Percentiles rank a stretch among this genome's conserved stretches.
Conservation (phyloP, 2,329 filamentous ascomycete species). For the Didymella keratinophila region DNA sequence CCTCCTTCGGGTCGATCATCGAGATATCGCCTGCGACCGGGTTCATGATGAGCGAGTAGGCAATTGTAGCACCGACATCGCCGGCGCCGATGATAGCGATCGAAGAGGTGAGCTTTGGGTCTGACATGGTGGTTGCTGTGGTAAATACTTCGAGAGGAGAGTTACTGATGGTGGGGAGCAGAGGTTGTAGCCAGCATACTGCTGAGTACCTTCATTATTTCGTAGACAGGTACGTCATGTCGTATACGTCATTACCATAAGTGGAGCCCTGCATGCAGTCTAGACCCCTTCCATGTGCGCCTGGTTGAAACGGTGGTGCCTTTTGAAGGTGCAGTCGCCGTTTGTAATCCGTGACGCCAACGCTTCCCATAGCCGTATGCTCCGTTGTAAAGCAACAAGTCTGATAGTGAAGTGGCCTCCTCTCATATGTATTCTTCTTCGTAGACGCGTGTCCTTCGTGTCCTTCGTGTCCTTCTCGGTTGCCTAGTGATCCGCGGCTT, state of each 20-base stretch:
- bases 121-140: constrained; percentile 16
- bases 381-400: not conserved
- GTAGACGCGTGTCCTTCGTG: not conserved
- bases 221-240: constrained; percentile 17
- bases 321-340: not conserved
- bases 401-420: too few relatives aligned
- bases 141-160: not conserved
- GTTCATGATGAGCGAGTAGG: constrained; percentile 37
- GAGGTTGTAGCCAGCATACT: too few relatives aligned
- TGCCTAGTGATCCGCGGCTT: not conserved
- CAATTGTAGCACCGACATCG: constrained; percentile 35
- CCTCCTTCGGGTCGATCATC: constrained; percentile 33
- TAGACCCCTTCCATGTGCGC: not conserved
- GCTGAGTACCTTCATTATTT: constrained; percentile 8
- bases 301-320: not conserved
- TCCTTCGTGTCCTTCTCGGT: not conserved
- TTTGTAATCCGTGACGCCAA: not conserved
- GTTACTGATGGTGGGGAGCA: too few relatives aligned
- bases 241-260: constrained; percentile 16
- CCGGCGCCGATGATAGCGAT: constrained; percentile 36
- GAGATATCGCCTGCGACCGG: constrained; percentile 30
- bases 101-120: constrained; percentile 29
- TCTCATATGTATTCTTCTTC: not conserved
- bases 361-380: not conserved
- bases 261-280: constrained; percentile 16